Evolutionary conservation across 441 rosid genomes (phyloP), one percentile per base, ranked within the genome.

Genomic region (Gossypium aridum): DNA sequence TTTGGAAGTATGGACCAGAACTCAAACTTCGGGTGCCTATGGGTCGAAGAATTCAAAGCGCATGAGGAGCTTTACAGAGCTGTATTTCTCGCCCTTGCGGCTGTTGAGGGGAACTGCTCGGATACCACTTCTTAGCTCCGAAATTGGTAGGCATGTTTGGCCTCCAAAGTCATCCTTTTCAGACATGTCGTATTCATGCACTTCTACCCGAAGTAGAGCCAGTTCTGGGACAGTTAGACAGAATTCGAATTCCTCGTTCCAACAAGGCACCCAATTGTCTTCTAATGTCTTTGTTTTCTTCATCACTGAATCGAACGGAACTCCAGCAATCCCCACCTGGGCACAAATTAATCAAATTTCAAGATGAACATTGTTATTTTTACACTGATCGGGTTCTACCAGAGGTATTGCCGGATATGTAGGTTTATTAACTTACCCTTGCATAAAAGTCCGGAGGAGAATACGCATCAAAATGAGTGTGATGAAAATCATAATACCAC

Each of bases 401-500:
- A 2, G 17, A 43, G 54, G 19, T 37, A 37, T 17, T 37, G 69
- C n/a, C 25, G 3, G 14, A 64, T 7, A 2, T 2, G 47, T 34
- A 64, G 49, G 49, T 19, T 64, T 49, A 71, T 76, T 23, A 39
- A 57, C 82, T 79, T 87, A 94, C 97, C 81, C 85, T 85, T 23
- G 88, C 23, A 39, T 92, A 94, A 78, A 93, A 93, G 70, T 93
- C 96, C 23, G 97, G 97, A 1, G 98, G 98, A 70, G 97, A 93
- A 75, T 83, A 92, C 71, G 85, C 74, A 76, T 94, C 96, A 9
- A 94, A 94, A 76, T 94, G 94, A 16, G 95, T 94, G 76, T 81
- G 92, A 0, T 45, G 82, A 76, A 94, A 94, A 71, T 94, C 98
- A 26, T 62, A 74, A 80, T 83, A 83, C 97, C 98, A 94, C 53